These are phyloP conservation scores for Acer yangbiense DNA, from an alignment of 345 rosid species.

Conservation along the genomic window DNA sequence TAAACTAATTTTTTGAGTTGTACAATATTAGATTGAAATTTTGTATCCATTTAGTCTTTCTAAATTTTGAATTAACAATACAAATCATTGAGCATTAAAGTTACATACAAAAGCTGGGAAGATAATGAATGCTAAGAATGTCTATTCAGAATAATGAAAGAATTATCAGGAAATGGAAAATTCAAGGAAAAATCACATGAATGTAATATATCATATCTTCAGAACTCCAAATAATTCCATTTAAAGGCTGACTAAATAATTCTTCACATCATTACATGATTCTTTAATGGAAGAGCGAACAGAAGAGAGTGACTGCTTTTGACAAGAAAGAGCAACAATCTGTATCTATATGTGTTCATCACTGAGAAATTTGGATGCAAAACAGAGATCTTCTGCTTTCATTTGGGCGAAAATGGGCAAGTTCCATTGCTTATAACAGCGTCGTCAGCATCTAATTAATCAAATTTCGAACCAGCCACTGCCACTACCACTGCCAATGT, in stretches of 20 bases:
- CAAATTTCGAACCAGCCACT: not conserved
- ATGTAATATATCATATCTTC: not conserved
- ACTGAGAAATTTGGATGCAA: not conserved
- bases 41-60: too few relatives aligned
- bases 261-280: not conserved
- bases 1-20: too few relatives aligned
- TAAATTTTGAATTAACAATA: too few relatives aligned
- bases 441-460: not conserved
- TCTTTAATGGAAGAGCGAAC: not conserved
- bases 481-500: not conserved
- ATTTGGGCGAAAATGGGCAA: not conserved
- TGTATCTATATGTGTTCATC: not conserved
- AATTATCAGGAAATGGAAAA: not conserved
- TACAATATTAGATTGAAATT: too few relatives aligned
- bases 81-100: too few relatives aligned
- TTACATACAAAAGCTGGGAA: too few relatives aligned
- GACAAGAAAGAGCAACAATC: too few relatives aligned
- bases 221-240: not conserved
- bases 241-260: not conserved
- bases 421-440: not conserved
- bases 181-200: not conserved
- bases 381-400: not conserved
- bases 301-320: not conserved
- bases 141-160: not conserved
- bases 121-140: too few relatives aligned